Evolutionary conservation across 257 asterid genomes (phyloP), one percentile per base, ranked within the genome.

Genomic region (Echium plantagineum): DNA sequence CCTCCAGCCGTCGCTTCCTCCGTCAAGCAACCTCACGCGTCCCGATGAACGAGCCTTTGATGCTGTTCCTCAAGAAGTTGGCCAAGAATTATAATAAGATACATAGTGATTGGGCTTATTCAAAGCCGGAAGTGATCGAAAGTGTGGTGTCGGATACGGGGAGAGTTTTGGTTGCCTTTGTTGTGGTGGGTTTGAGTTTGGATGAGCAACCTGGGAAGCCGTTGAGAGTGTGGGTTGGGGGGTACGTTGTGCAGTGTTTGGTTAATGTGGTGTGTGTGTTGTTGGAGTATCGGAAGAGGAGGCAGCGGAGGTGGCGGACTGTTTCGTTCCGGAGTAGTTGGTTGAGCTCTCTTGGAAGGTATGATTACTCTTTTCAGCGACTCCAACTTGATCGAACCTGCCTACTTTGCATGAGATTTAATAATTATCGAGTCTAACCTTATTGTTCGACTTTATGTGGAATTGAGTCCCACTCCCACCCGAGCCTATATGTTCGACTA

Each of bases 31-130:
- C 81, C 71, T 67, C 75, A 59, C 79, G 61, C 79, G 26, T 77
- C 68, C 72, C 26, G 26, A 24, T 24, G 26, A 24, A 24, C 26
- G 26, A 24, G 26, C 75, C 82, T 8, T 79, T 82, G 9, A 66
- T 72, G 68, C 73, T 77, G 38, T 82, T 79, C 42, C 72, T 82
- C 6, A 82, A 79, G 52, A 68, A 80, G 48, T 82, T 82, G 8
- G 85, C 81, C 12, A 80, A 76, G 66, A 82, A 79, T 61, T 69
- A 76, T 65, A 94, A 85, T 71, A 94, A 83, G 58, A 74, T 91
- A 3, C 97, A 89, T 48, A 89, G 81, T 77, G 95, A 89, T 62
- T 89, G 97, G 97, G 94, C 95, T 0, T 82, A 89, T 73, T 89
- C 97, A 2, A 86, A 84, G 81, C 95, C 95, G 18, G 74, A 86